Conservation (phyloP, 306 rosid genomes). For the Lablab purpureus region DNA sequence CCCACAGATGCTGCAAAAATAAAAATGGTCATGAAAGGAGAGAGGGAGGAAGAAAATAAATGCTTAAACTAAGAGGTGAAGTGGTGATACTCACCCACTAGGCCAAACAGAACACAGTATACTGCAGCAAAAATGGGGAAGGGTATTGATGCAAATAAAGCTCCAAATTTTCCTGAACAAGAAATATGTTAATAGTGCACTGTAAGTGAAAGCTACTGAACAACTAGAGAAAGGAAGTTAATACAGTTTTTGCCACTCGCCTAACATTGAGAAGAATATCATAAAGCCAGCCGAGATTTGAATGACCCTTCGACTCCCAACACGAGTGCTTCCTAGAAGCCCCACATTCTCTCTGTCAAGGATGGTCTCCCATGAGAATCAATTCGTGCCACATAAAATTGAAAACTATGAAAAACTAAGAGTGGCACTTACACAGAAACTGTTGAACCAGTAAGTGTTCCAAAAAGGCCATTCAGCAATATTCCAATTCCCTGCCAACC, state of each 20-base stretch:
- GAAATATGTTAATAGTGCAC: constrained; percentile 10
- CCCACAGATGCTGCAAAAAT: constrained; percentile 89
- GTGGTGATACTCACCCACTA: constrained; percentile 72
- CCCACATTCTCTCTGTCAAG: constrained; percentile 91
- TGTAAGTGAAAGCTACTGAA: constrained; percentile 24
- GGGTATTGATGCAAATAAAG: constrained; percentile 96
- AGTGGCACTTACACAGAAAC: constrained; percentile 80
- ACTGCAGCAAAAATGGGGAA: constrained; percentile 90
- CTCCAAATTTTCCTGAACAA: constrained; percentile 93
- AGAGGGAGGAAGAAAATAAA: constrained; percentile 31
- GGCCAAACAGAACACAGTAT: constrained; percentile 94
- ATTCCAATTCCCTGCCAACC: constrained; percentile 99
- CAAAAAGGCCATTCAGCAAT: constrained; percentile 90
- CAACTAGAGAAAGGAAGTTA: neutral
- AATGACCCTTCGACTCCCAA: constrained; percentile 96
- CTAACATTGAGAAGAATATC: constrained; percentile 96
- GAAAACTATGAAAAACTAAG: constrained; percentile 20
- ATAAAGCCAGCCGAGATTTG: constrained; percentile 98
- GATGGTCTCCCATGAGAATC: constrained; percentile 20
- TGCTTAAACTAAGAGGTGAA: constrained; percentile 2
- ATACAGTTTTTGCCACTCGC: constrained; percentile 52
- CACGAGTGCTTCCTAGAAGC: constrained; percentile 97
- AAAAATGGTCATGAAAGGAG: constrained; percentile 22
- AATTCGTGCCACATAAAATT: constrained; percentile 23
- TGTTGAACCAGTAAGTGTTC: constrained; percentile 85